phyloP scores from a whole-genome alignment of 106 monocot genomes.

The Dioscorea zingiberensis region DNA sequence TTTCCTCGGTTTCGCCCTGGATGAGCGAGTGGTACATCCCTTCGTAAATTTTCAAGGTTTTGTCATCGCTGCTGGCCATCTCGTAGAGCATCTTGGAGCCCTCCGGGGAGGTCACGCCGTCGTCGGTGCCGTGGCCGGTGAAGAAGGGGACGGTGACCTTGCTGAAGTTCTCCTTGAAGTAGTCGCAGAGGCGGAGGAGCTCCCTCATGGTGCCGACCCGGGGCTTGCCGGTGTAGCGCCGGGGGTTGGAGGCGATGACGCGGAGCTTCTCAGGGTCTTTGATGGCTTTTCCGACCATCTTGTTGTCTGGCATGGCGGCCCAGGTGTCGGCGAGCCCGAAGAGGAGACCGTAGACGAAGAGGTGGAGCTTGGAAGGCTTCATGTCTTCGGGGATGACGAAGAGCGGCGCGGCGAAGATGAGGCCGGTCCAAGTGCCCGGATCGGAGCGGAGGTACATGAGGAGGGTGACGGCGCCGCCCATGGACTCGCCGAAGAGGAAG shows the following conservation, averaged over 20 bases:
- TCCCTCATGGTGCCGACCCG: slow-evolving; percentile 97
- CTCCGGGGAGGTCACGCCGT: slow-evolving; percentile 51
- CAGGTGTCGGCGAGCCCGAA: slow-evolving; percentile 88
- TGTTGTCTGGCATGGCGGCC: slow-evolving; percentile 88
- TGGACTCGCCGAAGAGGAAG: slow-evolving; percentile 92
- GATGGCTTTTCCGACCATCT: slow-evolving; percentile 86
- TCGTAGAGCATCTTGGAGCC: slow-evolving; percentile 64
- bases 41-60: slow-evolving; percentile 46
- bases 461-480: slow-evolving; percentile 73
- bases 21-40: slow-evolving; percentile 65
- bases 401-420: slow-evolving; percentile 89
- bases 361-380: slow-evolving; percentile 63
- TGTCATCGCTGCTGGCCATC: slow-evolving; percentile 47
- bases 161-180: slow-evolving; percentile 45
- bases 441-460: slow-evolving; percentile 68
- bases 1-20: slow-evolving; percentile 70
- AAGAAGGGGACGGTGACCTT: slow-evolving; percentile 67
- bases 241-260: slow-evolving; percentile 75
- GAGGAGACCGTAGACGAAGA: slow-evolving; percentile 79
- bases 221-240: slow-evolving; percentile 61
- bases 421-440: slow-evolving; percentile 59
- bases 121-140: slow-evolving; percentile 48
- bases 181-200: slow-evolving; percentile 44
- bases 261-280: slow-evolving; percentile 59
- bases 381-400: slow-evolving; percentile 86